Evolutionary conservation across 116 monocot genomes (phyloP).

Genomic region (Zostera marina): DNA sequence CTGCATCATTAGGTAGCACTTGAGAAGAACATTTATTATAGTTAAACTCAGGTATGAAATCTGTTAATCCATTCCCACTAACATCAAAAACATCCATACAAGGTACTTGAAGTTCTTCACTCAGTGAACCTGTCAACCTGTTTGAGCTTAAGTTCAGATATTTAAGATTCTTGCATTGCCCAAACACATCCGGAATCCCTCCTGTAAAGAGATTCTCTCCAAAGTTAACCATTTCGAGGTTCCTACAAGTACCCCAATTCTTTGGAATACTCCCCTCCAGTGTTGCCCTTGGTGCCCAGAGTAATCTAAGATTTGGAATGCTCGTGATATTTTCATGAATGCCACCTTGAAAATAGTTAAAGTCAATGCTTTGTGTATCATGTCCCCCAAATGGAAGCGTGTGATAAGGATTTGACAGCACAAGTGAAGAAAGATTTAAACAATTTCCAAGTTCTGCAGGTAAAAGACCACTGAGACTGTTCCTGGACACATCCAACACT

Average conservation of each 20-base stretch:
- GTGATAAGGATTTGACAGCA: constrained; percentile 44
- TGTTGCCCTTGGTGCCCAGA: constrained; percentile 70
- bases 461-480: constrained; percentile 51
- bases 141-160: constrained; percentile 73
- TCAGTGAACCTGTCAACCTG: constrained; percentile 46
- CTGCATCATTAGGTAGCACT: constrained; percentile 11
- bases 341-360: constrained; percentile 61
- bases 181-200: constrained; percentile 23
- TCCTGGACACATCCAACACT: constrained; percentile 66
- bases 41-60: constrained; percentile 40
- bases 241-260: constrained; percentile 60
- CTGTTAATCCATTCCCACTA: constrained; percentile 57
- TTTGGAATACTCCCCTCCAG: constrained; percentile 59
- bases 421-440: constrained; percentile 34
- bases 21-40: constrained; percentile 16
- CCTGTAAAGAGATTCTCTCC: constrained; percentile 53
- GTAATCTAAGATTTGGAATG: constrained; percentile 53
- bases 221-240: constrained; percentile 71
- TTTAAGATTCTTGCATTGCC: constrained; percentile 50
- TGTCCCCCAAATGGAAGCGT: constrained; percentile 3
- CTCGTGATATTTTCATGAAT: constrained; percentile 45
- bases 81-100: constrained; percentile 81
- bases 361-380: constrained; percentile 19
- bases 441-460: constrained; percentile 70
- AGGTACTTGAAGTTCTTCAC: constrained; percentile 37